Evolutionary conservation across 2,329 filamentous ascomycete genomes (phyloP).

Genomic region (Neofusicoccum cordaticola): DNA sequence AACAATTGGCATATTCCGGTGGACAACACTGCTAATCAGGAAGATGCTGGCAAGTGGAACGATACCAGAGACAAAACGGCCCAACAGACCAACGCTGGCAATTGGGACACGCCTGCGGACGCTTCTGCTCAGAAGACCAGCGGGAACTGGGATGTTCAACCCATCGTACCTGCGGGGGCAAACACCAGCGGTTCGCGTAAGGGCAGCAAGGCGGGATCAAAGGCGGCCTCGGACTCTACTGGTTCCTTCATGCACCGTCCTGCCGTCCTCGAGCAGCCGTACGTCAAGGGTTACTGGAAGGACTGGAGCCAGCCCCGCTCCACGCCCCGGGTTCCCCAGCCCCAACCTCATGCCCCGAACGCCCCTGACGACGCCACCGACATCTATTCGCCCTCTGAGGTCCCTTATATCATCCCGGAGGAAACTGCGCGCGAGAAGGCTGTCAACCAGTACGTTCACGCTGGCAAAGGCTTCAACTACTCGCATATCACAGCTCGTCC

Average conservation of each 20-base stretch:
- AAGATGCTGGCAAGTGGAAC: not conserved
- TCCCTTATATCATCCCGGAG: slow-evolving; percentile 24
- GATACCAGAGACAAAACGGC: not conserved
- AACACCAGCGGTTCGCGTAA: not conserved
- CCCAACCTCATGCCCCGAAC: too few relatives aligned
- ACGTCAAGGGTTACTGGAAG: slow-evolving; percentile 32
- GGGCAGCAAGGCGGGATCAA: not conserved
- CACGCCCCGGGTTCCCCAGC: not conserved
- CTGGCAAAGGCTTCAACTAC: slow-evolving; percentile 38
- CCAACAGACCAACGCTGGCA: not conserved
- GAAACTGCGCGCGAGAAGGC: slow-evolving; percentile 20
- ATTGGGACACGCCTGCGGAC: not conserved
- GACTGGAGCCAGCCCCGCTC: slow-evolving; percentile 15
- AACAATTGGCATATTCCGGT: not conserved
- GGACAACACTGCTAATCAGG: not conserved
- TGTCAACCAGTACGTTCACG: slow-evolving; percentile 32
- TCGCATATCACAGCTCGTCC: slow-evolving; percentile 37
- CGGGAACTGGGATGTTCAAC: not conserved
- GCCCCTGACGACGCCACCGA: slow-evolving; percentile 18
- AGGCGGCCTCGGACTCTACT: not conserved
- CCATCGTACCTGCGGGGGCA: not conserved
- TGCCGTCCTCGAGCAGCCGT: not conserved
- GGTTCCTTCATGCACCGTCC: not conserved
- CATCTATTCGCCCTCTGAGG: slow-evolving; percentile 29
- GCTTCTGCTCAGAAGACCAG: not conserved